Base-by-base conservation (phyloP, 1,284 basidiomycete species). In the Austroboletus niveus region DNA sequence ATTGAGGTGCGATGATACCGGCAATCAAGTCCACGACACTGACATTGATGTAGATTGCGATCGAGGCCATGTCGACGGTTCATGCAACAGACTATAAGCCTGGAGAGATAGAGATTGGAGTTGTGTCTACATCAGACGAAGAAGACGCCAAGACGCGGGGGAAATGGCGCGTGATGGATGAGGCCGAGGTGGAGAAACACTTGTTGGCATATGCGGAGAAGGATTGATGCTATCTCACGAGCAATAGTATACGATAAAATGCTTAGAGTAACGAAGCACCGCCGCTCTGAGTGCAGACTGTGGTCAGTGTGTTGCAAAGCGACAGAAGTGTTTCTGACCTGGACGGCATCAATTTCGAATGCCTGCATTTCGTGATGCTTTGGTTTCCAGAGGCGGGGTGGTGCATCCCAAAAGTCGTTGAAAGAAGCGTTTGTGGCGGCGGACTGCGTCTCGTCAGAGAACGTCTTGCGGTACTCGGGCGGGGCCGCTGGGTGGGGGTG, bases 1-100 rank as follows among this genome's bases (percentile, higher is more conserved):
- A 90, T 96, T 57, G 93, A 95, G 82, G 92, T 90, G 36, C n/a
- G 60, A 31, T 34, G 41, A 30, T 38, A 7, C n/a, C 76, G 67
- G 49, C 30, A 30, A 47, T 53, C 20, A 20, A 32, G 10, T 3
- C 2, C 24, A n/a, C 17, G 11, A 41, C 35, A n/a, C 49, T 61
- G 44, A 68, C 11, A 3, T 20, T 32, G 1, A 22, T 48, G 12
- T 57, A 98, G 89, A 82, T 98, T 72, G 96, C 96, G 0, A 94
- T 99, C 55, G 93, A 96, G 70, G 89, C 90, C 14, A 88, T 99
- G 70, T 92, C 92, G 34, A 93, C 87, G 0, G 88, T 98, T 51
- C 87, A 94, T 69, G 88, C 93, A 31, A 97, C 95, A 22, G 97
- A 99, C 69, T 94, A 95, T 77, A 98, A 98, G 71, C 76, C 89